These are phyloP conservation scores for Malus fusca DNA, from an alignment of 306 rosid genomes.

Conservation along the genomic window DNA sequence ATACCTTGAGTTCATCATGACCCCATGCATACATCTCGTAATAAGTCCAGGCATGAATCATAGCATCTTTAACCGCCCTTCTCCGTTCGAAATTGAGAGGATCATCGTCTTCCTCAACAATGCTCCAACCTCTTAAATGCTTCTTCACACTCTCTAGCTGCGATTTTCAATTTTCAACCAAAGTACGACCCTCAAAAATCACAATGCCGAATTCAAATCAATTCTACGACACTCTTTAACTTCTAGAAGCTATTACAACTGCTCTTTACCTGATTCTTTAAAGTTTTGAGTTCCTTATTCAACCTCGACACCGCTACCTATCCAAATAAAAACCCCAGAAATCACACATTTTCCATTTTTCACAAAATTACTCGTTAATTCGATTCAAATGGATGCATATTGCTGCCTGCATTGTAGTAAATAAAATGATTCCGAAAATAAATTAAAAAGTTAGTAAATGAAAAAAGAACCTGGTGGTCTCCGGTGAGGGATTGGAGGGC, in stretches of 20 bases:
- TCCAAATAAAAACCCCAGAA: not conserved
- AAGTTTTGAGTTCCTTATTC: conserved; percentile 25
- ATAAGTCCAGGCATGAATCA: conserved; percentile 47
- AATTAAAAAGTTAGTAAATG: not conserved
- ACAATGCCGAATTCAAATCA: not conserved
- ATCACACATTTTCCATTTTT: not conserved
- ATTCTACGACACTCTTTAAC: not conserved
- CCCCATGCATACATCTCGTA: conserved; percentile 72
- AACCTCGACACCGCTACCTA: conserved; percentile 40
- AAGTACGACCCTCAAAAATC: not conserved
- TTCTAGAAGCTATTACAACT: not conserved
- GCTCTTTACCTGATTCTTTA: conserved; percentile 26
- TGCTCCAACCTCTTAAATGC: conserved; percentile 7
- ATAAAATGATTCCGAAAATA: not conserved
- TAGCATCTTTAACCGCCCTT: conserved; percentile 46
- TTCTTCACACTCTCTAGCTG: conserved; percentile 29
- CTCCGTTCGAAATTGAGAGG: conserved; percentile 32
- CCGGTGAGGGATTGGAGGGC: conserved; percentile 29
- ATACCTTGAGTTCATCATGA: conserved; percentile 59
- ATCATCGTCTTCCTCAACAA: conserved; percentile 25
- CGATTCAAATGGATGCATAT: not conserved
- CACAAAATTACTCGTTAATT: not conserved
- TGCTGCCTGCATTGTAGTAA: not conserved
- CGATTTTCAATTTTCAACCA: not conserved
- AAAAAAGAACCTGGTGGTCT: conserved; percentile 9